These are phyloP conservation scores for Mycena crocata DNA, from an alignment of 768 basidiomycete species.

Conservation along the genomic window DNA sequence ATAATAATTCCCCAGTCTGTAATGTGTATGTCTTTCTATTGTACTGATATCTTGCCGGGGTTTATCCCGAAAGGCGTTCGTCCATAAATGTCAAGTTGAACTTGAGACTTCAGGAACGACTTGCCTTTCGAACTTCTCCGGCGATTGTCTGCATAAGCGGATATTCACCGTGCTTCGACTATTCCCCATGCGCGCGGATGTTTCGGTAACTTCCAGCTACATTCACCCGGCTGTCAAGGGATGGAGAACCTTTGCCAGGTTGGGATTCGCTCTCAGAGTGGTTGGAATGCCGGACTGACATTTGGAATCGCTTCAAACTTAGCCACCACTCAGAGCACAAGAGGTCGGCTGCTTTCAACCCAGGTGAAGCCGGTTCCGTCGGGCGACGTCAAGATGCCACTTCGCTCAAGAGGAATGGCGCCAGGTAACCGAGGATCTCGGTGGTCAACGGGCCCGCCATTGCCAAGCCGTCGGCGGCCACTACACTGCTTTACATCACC, in stretches of 20 bases:
- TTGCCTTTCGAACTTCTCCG: background rate
- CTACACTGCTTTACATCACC: background rate
- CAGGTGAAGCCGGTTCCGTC: slow-evolving; percentile 8
- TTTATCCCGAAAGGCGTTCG: background rate
- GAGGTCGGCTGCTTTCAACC: background rate
- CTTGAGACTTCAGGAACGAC: slow-evolving; percentile 8
- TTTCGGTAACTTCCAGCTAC: slow-evolving; percentile 13
- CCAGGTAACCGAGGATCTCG: slow-evolving; percentile 1
- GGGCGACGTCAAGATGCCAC: slow-evolving; percentile 1
- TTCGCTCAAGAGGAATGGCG: background rate
- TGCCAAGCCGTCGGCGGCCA: background rate
- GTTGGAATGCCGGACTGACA: slow-evolving; percentile 6
- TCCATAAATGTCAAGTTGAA: slow-evolving; percentile 10
- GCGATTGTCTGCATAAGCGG: slow-evolving; percentile 11
- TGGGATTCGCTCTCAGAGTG: background rate
- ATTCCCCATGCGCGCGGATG: background rate
- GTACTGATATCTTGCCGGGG: slow-evolving; percentile 5
- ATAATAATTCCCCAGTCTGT: slow-evolving; percentile 14
- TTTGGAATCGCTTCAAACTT: slow-evolving; percentile 1
- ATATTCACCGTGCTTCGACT: background rate
- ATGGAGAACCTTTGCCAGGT: background rate
- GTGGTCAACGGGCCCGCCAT: background rate
- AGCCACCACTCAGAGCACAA: slow-evolving; percentile 6
- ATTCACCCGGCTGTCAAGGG: background rate
- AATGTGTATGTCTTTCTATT: slow-evolving; percentile 9